phyloP scores from a whole-genome alignment of 2,329 filamentous ascomycete species.

The Fusarium torulosum region DNA sequence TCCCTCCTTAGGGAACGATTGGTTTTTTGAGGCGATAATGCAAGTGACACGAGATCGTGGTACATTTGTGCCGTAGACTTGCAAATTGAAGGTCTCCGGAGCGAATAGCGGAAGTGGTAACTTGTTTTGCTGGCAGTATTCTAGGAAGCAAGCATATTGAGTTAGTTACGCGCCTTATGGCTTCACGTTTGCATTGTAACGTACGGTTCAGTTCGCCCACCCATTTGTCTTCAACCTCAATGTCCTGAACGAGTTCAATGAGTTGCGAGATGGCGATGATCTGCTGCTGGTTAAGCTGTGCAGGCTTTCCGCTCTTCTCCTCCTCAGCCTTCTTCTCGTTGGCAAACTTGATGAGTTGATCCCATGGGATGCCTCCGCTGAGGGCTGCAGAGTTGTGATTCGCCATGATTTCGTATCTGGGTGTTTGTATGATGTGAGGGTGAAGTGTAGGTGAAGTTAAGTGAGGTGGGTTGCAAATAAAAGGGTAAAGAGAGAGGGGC shows the following conservation, averaged over 20 bases:
- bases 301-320: constrained; percentile 43
- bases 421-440: not conserved
- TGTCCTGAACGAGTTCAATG: constrained; percentile 49
- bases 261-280: constrained; percentile 57
- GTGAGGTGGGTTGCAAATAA: constrained; percentile 3
- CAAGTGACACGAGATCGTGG: constrained; percentile 48
- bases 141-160: constrained; percentile 8
- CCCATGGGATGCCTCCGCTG: constrained; percentile 30
- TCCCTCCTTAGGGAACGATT: constrained; percentile 49
- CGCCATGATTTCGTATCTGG: constrained; percentile 8
- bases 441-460: not conserved
- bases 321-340: constrained; percentile 35
- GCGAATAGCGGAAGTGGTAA: constrained; percentile 8
- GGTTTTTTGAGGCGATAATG: constrained; percentile 35
- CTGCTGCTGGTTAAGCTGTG: constrained; percentile 56
- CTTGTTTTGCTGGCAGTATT: constrained; percentile 24
- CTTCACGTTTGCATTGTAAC: not conserved
- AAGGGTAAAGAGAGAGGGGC: not conserved
- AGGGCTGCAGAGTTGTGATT: not conserved
- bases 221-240: constrained; percentile 48
- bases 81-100: constrained; percentile 34
- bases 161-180: not conserved
- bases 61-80: constrained; percentile 26
- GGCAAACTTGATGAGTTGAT: constrained; percentile 37
- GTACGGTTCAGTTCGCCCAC: constrained; percentile 50